These are phyloP conservation scores for Serendipita sp. DNA, from an alignment of 768 basidiomycete species.

Conservation along the genomic window DNA sequence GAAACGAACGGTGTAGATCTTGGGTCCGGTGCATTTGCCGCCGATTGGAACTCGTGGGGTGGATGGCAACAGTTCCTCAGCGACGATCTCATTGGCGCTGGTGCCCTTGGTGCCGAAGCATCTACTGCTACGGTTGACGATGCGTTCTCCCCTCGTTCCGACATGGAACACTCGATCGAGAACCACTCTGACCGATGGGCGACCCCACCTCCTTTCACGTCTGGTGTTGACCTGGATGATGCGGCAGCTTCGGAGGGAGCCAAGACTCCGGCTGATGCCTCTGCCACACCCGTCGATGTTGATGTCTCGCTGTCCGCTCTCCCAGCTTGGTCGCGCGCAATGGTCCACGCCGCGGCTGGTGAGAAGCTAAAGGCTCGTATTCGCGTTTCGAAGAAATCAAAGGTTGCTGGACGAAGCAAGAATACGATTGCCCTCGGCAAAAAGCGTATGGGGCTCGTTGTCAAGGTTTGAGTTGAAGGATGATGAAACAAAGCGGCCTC, in stretches of 20 bases:
- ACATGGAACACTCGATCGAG: background rate
- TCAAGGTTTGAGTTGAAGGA: background rate
- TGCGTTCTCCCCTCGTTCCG: background rate
- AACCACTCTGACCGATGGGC: conserved; percentile 1
- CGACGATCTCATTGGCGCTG: background rate
- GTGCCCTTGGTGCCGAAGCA: background rate
- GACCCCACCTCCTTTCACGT: background rate
- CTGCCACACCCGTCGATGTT: background rate
- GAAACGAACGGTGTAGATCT: background rate
- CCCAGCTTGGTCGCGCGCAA: conserved; percentile 1
- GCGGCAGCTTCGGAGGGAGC: background rate
- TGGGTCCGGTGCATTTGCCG: background rate
- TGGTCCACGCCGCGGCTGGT: conserved; percentile 1
- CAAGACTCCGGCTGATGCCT: background rate
- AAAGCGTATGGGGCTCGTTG: conserved; percentile 4
- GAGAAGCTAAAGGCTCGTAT: conserved; percentile 7
- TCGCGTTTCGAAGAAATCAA: conserved; percentile 3
- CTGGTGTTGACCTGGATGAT: too few species aligned
- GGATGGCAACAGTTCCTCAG: conserved; percentile 3
- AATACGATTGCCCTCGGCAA: background rate
- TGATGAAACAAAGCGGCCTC: too few species aligned
- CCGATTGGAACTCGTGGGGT: background rate
- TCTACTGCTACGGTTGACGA: background rate
- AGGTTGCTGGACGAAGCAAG: conserved; percentile 1
- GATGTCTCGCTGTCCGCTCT: conserved; percentile 1